Percentiles rank a stretch among this genome's conserved stretches.
Evolutionary conservation across 2,329 filamentous ascomycete genomes (phyloP).

Genomic region (Xylaria sp.): DNA sequence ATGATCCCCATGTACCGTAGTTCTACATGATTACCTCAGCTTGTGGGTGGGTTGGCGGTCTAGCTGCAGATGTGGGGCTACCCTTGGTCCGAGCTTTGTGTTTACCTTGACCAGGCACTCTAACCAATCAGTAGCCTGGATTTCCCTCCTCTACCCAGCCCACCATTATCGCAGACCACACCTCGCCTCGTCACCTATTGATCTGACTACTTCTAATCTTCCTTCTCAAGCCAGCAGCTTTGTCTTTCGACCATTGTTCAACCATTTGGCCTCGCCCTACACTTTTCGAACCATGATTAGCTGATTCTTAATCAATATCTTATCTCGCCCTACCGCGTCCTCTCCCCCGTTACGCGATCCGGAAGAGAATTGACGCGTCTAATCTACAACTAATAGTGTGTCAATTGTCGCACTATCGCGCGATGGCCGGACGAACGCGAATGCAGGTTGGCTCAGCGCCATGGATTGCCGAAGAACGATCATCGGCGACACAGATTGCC

Average conservation of each 20-base stretch:
- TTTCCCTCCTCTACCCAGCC: conserved; percentile 25
- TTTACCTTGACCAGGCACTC: conserved; percentile 32
- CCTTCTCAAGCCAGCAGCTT: conserved; percentile 9
- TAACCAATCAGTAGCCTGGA: conserved; percentile 31
- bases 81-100: conserved; percentile 41
- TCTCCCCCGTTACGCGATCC: conserved; percentile 21
- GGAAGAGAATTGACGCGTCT: conserved; percentile 36
- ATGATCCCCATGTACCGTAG: no score
- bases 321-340: not conserved
- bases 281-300: conserved; percentile 32
- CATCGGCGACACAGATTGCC: conserved; percentile 76
- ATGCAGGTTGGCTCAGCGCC: conserved; percentile 77
- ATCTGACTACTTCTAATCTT: conserved; percentile 5
- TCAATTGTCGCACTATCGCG: conserved; percentile 21
- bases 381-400: not conserved
- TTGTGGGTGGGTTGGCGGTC: not conserved
- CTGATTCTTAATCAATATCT: conserved; percentile 19
- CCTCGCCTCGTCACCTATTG: conserved; percentile 16
- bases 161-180: conserved; percentile 20
- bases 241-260: conserved; percentile 11
- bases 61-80: not conserved
- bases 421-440: conserved; percentile 53
- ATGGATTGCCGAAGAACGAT: conserved; percentile 87
- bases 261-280: conserved; percentile 4
- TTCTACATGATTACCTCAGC: no score